These are phyloP conservation scores for Vigna trinervia DNA, from an alignment of 306 rosid species.

Conservation along the genomic window DNA sequence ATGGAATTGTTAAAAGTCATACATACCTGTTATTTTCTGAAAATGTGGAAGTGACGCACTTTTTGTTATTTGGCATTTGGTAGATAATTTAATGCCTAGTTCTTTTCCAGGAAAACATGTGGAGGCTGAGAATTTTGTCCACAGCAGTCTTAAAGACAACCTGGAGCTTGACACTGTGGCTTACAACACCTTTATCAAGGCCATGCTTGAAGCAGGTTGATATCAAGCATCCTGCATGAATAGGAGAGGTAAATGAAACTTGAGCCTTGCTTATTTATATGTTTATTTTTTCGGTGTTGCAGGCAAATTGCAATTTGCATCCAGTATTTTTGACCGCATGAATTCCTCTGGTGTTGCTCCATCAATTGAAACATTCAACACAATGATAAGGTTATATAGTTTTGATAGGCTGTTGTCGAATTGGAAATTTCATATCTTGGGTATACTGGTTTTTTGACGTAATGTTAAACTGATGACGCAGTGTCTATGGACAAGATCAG, in stretches of 20 bases:
- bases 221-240: conserved; percentile 37
- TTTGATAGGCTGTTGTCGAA: conserved; percentile 23
- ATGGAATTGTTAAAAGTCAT: conserved; percentile 12
- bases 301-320: conserved; percentile 81
- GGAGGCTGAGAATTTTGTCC: conserved; percentile 69
- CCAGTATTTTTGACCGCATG: conserved; percentile 74
- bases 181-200: conserved; percentile 88
- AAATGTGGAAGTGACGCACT: conserved; percentile 3
- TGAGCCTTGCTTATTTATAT: conserved; percentile 46
- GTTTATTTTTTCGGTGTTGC: conserved; percentile 37
- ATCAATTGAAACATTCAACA: conserved; percentile 88
- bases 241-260: conserved; percentile 17
- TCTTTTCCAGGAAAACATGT: conserved; percentile 69
- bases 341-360: conserved; percentile 67
- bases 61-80: conserved; percentile 31
- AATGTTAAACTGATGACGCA: conserved; percentile 48
- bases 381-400: conserved; percentile 80
- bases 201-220: conserved; percentile 89
- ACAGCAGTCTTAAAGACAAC: conserved; percentile 60
- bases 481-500: conserved; percentile 85
- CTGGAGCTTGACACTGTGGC: conserved; percentile 92
- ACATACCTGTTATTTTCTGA: neutral
- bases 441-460: conserved; percentile 29
- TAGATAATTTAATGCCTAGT: conserved; percentile 22
- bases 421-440: conserved; percentile 18